A percentile compares a stretch with the other conserved stretches of the same genome.
Conservation (phyloP, 1,284 basidiomycete species). For the Xerocomus nothofagi region DNA sequence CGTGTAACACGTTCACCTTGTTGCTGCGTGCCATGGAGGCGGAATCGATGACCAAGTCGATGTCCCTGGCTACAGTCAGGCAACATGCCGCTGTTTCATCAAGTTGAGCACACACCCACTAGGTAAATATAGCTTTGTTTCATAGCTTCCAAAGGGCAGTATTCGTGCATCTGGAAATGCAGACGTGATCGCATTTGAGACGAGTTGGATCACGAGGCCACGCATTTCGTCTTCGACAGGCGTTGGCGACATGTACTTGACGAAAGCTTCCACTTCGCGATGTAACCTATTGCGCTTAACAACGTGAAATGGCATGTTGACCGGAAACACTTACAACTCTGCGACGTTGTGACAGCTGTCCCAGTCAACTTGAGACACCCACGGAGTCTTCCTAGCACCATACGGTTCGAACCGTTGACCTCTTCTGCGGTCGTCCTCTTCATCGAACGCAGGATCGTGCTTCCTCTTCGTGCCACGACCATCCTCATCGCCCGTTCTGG, state of each 20-base stretch:
- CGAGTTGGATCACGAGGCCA: slow-evolving; percentile 71
- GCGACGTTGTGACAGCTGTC: slow-evolving; percentile 75
- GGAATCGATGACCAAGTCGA: slow-evolving; percentile 74
- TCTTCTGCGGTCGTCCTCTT: slow-evolving; percentile 47
- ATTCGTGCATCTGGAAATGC: slow-evolving; percentile 83
- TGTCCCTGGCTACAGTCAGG: slow-evolving; percentile 51
- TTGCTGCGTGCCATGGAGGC: slow-evolving; percentile 62
- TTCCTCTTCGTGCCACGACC: slow-evolving; percentile 42
- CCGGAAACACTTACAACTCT: slow-evolving; percentile 60
- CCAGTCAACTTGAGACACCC: slow-evolving; percentile 80
- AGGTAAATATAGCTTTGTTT: slow-evolving; percentile 94
- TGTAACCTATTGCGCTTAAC: slow-evolving; percentile 59
- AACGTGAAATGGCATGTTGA: slow-evolving; percentile 7
- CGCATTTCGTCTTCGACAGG: slow-evolving; percentile 84
- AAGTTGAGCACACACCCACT: slow-evolving; percentile 63
- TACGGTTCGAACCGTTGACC: slow-evolving; percentile 47
- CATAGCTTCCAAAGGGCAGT: slow-evolving; percentile 89
- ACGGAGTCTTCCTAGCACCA: slow-evolving; percentile 71
- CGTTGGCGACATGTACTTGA: slow-evolving; percentile 86
- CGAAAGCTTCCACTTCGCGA: slow-evolving; percentile 82
- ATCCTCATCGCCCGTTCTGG: slow-evolving; percentile 25
- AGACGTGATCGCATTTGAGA: slow-evolving; percentile 64
- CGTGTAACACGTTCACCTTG: slow-evolving; percentile 58
- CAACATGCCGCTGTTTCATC: background rate
- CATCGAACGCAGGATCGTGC: slow-evolving; percentile 44